Conservation (phyloP, 805 yeast species). For the Tetrapisispora arboricola region DNA sequence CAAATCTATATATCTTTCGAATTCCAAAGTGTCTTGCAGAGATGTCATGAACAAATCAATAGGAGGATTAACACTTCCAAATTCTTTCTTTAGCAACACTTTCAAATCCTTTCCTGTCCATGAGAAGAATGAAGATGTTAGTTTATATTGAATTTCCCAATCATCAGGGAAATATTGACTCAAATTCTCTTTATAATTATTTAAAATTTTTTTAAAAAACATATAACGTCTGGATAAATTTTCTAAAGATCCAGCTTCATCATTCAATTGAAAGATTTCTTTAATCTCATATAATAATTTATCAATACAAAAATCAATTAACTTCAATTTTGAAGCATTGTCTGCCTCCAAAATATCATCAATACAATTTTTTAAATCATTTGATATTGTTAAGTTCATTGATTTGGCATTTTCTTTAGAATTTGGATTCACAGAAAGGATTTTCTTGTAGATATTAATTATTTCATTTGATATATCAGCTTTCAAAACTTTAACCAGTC, state of each 20-base stretch:
- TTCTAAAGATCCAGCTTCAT: conserved; percentile 92
- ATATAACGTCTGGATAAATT: conserved; percentile 74
- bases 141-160: conserved; percentile 61
- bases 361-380: conserved; percentile 42
- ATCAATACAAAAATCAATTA: conserved; percentile 65
- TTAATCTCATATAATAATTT: conserved; percentile 63
- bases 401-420: not conserved
- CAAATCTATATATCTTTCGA: conserved; percentile 65
- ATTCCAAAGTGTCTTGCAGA: conserved; percentile 68
- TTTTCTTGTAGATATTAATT: conserved; percentile 6
- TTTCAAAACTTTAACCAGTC: conserved; percentile 20
- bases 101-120: conserved; percentile 59
- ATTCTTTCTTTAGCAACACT: conserved; percentile 38
- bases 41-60: conserved; percentile 60
- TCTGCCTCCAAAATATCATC: conserved; percentile 62
- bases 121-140: conserved; percentile 55
- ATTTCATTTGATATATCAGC: conserved; percentile 19
- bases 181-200: conserved; percentile 44
- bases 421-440: conserved; percentile 2
- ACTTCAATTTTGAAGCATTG: conserved; percentile 49
- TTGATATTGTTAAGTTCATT: conserved; percentile 11
- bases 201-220: conserved; percentile 64
- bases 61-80: conserved; percentile 31
- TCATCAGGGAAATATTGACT: conserved; percentile 48
- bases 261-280: conserved; percentile 63